phyloP scores from a whole-genome alignment of 2,329 filamentous ascomycete genomes.

The Xylaria arbuscula region DNA sequence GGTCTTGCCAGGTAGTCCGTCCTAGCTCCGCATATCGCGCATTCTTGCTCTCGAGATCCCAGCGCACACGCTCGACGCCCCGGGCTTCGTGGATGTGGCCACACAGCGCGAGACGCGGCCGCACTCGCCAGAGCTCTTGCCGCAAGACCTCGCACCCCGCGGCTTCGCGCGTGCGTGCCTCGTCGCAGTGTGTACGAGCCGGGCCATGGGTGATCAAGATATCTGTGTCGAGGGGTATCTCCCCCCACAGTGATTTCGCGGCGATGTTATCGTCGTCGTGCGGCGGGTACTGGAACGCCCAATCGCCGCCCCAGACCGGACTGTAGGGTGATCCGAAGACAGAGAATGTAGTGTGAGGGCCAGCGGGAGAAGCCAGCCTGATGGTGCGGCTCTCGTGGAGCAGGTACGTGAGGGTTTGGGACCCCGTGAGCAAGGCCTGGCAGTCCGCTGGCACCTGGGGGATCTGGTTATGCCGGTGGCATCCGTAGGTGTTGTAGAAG shows the following conservation, averaged over 20 bases:
- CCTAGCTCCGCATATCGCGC: conserved; percentile 58
- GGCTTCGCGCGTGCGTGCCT: conserved; percentile 52
- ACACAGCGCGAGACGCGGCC: conserved; percentile 74
- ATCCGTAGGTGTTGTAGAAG: conserved; percentile 67
- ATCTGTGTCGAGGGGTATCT: conserved; percentile 70
- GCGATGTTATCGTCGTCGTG: conserved; percentile 33
- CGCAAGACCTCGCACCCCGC: conserved; percentile 71
- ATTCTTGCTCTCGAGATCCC: conserved; percentile 61
- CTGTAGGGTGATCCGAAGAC: conserved; percentile 79
- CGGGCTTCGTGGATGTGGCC: conserved; percentile 78
- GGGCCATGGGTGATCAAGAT: conserved; percentile 79
- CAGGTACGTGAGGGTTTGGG: conserved; percentile 67
- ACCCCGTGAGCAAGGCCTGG: conserved; percentile 64
- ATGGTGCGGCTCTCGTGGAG: conserved; percentile 67
- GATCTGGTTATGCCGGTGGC: conserved; percentile 66
- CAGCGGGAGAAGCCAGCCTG: conserved; percentile 63
- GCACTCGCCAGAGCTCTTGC: conserved; percentile 67
- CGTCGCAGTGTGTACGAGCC: conserved; percentile 69
- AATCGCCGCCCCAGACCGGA: conserved; percentile 60
- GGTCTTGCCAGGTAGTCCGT: conserved; percentile 67
- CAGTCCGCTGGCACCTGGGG: conserved; percentile 66
- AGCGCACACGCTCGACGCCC: conserved; percentile 71
- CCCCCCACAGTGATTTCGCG: conserved; percentile 63
- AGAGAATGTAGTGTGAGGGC: conserved; percentile 69
- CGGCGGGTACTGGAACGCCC: conserved; percentile 74